Evolutionary conservation across 805 yeast genomes (phyloP).

Genomic region (Candida sphagnicola): DNA sequence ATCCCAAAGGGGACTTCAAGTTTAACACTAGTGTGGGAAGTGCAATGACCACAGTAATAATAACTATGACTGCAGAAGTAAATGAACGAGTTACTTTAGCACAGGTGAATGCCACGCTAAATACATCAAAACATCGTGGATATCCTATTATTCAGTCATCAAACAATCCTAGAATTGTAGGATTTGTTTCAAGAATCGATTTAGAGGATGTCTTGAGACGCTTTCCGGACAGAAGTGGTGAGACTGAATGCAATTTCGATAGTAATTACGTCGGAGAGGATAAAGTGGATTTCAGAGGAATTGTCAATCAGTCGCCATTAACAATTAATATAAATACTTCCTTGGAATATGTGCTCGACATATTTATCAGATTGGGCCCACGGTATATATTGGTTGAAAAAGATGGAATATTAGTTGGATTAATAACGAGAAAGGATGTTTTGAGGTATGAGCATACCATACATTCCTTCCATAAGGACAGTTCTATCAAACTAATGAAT

Average conservation of each 20-base stretch:
- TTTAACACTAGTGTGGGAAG: constrained; percentile 42
- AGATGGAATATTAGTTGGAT: constrained; percentile 60
- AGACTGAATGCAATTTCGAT: constrained; percentile 10
- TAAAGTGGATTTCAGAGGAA: constrained; percentile 13
- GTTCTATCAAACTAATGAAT: constrained; percentile 10
- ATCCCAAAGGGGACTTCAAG: constrained; percentile 61
- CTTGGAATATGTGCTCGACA: constrained; percentile 57
- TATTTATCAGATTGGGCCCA: constrained; percentile 81
- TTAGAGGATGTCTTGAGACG: constrained; percentile 24
- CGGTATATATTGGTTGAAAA: constrained; percentile 60
- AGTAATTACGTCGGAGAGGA: constrained; percentile 4
- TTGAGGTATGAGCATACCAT: constrained; percentile 52
- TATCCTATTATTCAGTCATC: constrained; percentile 52
- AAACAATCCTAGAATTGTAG: constrained; percentile 37
- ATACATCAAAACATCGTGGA: constrained; percentile 37
- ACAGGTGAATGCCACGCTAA: constrained; percentile 28
- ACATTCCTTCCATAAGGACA: constrained; percentile 18
- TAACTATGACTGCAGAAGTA: constrained; percentile 34
- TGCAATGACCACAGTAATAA: constrained; percentile 55
- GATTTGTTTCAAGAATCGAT: constrained; percentile 43
- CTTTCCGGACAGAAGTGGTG: constrained; percentile 11
- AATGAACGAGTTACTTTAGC: constrained; percentile 22
- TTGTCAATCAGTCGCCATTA: constrained; percentile 57
- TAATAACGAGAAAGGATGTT: constrained; percentile 83
- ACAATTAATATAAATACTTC: constrained; percentile 51